phyloP scores from a whole-genome alignment of 345 rosid species.

The Brassica juncea region DNA sequence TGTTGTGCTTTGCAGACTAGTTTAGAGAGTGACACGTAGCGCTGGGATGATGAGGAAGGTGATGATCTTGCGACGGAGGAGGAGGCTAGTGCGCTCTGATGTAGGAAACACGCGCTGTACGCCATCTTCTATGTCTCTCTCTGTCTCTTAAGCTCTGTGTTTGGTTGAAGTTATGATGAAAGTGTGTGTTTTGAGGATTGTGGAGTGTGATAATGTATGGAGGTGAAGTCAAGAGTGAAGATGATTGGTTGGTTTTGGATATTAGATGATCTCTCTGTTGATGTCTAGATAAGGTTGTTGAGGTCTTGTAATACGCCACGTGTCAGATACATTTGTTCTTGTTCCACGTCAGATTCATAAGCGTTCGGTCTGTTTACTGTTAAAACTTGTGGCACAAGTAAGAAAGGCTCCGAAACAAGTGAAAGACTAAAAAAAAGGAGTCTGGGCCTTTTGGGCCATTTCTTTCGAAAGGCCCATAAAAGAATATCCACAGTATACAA shows the following conservation, averaged over 20 bases:
- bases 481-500: background rate
- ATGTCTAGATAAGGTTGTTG: background rate
- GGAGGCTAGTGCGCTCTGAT: constrained; percentile 65
- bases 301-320: background rate
- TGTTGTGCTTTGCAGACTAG: constrained; percentile 75
- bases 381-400: too few species aligned
- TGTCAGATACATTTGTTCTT: background rate
- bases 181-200: background rate
- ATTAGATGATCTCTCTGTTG: background rate
- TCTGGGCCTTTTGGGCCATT: constrained; percentile 5
- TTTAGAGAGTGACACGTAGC: constrained; percentile 52
- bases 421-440: background rate
- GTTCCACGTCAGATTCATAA: background rate
- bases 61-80: constrained; percentile 50
- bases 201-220: background rate
- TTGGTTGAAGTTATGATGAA: background rate
- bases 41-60: constrained; percentile 50
- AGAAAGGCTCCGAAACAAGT: background rate
- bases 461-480: background rate
- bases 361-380: background rate
- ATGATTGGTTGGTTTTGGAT: background rate
- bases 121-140: constrained; percentile 54
- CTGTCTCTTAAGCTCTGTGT: background rate
- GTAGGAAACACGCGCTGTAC: constrained; percentile 83
- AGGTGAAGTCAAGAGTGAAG: background rate